A percentile compares a stretch with the other conserved stretches of the same genome.
Conservation (phyloP, 1,284 basidiomycete genomes). For the Ganoderma boninense region DNA sequence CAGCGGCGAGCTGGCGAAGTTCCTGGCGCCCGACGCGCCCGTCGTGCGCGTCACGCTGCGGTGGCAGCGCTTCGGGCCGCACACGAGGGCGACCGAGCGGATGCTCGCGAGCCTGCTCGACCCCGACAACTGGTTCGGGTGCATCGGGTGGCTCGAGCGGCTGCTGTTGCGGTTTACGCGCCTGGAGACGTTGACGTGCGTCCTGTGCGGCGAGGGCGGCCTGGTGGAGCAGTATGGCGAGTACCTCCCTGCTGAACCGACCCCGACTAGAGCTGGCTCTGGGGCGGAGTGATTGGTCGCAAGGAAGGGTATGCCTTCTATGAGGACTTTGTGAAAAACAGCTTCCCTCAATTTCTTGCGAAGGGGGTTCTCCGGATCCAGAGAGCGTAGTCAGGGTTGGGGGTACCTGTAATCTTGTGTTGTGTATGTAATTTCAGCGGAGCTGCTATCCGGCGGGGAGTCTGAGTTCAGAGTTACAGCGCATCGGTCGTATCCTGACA, state of each 20-base stretch:
- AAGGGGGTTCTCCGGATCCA: background rate
- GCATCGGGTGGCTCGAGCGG: background rate
- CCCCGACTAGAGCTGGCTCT: background rate
- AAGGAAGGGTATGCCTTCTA: background rate
- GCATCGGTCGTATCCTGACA: too few relatives aligned
- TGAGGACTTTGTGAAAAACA: background rate
- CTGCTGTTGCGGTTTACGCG: background rate
- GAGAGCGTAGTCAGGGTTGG: background rate
- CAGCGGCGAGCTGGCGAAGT: background rate
- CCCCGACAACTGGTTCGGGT: background rate
- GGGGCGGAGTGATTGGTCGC: background rate
- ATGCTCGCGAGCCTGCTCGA: background rate
- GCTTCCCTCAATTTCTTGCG: background rate
- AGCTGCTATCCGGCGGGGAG: too few relatives aligned
- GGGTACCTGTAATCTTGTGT: too few relatives aligned
- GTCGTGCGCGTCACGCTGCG: background rate
- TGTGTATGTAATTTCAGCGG: too few relatives aligned
- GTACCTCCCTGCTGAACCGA: background rate
- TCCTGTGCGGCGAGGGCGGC: background rate
- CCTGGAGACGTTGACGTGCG: background rate
- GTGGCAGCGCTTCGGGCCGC: background rate
- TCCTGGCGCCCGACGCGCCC: background rate
- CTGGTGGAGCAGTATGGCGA: background rate
- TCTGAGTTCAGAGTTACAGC: too few relatives aligned
- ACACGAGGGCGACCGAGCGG: background rate